Evolutionary conservation across 2,329 filamentous ascomycete species (phyloP).

Genomic region (Coleophoma eucalyptorum): DNA sequence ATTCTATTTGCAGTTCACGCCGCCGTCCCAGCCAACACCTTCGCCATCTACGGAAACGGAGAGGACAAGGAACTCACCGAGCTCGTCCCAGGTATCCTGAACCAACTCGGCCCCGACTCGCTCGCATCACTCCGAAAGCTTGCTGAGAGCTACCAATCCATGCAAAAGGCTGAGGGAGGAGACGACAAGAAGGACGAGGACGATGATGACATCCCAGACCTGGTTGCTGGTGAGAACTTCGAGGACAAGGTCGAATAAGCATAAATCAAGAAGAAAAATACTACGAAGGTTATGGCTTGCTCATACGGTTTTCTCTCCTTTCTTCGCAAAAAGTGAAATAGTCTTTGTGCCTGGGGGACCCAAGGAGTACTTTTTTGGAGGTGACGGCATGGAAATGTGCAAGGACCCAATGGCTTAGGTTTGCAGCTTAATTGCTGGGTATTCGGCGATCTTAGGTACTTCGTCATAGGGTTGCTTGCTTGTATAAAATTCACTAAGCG

Average conservation of each 20-base stretch:
- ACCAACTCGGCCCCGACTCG: slow-evolving; percentile 98
- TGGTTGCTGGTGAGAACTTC: slow-evolving; percentile 97
- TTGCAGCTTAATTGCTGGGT: slow-evolving; percentile 9
- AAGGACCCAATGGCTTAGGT: slow-evolving; percentile 9
- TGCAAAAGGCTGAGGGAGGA: slow-evolving; percentile 89
- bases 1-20: slow-evolving; percentile 70
- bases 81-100: slow-evolving; percentile 97
- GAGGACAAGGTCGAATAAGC: slow-evolving; percentile 71
- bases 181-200: slow-evolving; percentile 70
- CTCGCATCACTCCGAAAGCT: slow-evolving; percentile 97
- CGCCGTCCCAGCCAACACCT: slow-evolving; percentile 96
- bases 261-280: neutral
- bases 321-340: too few species aligned
- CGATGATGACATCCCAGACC: slow-evolving; percentile 93
- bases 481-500: slow-evolving; percentile 27
- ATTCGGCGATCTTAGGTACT: slow-evolving; percentile 17
- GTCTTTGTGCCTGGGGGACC: neutral
- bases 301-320: too few species aligned
- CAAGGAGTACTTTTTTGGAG: neutral
- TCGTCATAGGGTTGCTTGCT: slow-evolving; percentile 23
- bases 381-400: neutral
- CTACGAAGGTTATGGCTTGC: too few species aligned
- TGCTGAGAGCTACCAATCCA: slow-evolving; percentile 98
- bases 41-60: slow-evolving; percentile 97
- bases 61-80: slow-evolving; percentile 99